Percentiles rank a stretch among this genome's conserved stretches.
Evolutionary conservation across 306 rosid genomes (phyloP).

Genomic region (Gastrolobium villosum): DNA sequence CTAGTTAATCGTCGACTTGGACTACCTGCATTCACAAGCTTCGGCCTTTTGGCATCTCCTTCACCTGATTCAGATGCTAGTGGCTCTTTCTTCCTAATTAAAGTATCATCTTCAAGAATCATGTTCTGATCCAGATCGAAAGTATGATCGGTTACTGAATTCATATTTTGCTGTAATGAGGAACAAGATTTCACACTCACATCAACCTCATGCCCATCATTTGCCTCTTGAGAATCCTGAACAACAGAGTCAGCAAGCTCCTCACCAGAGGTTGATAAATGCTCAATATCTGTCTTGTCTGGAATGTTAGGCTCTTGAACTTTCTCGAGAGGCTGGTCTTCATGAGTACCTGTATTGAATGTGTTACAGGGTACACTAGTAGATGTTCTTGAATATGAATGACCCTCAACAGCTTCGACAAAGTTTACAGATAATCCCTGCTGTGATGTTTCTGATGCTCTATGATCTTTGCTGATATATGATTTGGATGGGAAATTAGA

Average conservation of each 20-base stretch:
- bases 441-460: slow-evolving; percentile 47
- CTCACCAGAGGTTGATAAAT: slow-evolving; percentile 48
- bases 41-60: slow-evolving; percentile 54
- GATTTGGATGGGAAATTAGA: slow-evolving; percentile 55
- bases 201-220: slow-evolving; percentile 44
- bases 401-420: slow-evolving; percentile 27
- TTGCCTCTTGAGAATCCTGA: slow-evolving; percentile 64
- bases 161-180: slow-evolving; percentile 33
- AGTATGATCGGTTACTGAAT: slow-evolving; percentile 23
- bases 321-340: slow-evolving; percentile 44
- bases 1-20: slow-evolving; percentile 49
- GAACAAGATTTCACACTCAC: slow-evolving; percentile 27
- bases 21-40: slow-evolving; percentile 40
- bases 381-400: slow-evolving; percentile 38
- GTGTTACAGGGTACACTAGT: slow-evolving; percentile 33
- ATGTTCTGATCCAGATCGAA: slow-evolving; percentile 41
- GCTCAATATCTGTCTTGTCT: slow-evolving; percentile 40
- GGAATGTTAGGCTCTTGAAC: slow-evolving; percentile 41
- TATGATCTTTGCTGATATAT: slow-evolving; percentile 43
- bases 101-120: slow-evolving; percentile 48
- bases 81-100: slow-evolving; percentile 39
- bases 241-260: slow-evolving; percentile 58
- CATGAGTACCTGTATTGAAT: slow-evolving; percentile 42
- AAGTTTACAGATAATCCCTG: slow-evolving; percentile 46
- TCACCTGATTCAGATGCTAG: slow-evolving; percentile 34